Evolutionary conservation across 1,284 basidiomycete genomes (phyloP).

Genomic region (Microbotryum saponariae): DNA sequence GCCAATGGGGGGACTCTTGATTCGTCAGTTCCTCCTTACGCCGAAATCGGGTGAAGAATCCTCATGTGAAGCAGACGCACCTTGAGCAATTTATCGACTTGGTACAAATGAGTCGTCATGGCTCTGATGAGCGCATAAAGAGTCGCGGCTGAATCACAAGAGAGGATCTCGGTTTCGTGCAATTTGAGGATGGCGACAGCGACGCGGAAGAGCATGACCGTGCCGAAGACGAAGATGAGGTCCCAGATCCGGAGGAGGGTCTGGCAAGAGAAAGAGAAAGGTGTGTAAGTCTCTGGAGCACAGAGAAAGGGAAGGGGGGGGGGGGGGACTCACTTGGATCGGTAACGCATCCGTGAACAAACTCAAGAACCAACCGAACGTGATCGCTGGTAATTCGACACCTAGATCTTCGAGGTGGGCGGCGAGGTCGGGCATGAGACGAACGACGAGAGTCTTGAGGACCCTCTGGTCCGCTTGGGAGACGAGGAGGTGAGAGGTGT

Average conservation of each 20-base stretch:
- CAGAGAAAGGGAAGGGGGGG: no score
- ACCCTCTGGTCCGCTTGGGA: conserved; percentile 91
- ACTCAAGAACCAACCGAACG: conserved; percentile 96
- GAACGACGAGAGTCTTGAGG: conserved; percentile 74
- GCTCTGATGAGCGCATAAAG: conserved; percentile 79
- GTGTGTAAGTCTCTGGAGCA: no score
- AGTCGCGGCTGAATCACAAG: conserved; percentile 70
- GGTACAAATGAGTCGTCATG: conserved; percentile 83
- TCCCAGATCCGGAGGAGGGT: conserved; percentile 65
- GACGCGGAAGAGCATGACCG: conserved; percentile 65
- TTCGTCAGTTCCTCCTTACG: conserved; percentile 34
- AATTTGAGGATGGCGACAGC: conserved; percentile 76
- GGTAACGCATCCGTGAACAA: conserved; percentile 94
- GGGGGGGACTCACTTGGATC: conserved; percentile 60
- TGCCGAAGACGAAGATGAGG: conserved; percentile 86
- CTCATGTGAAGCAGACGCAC: conserved; percentile 50
- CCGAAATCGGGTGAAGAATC: neutral
- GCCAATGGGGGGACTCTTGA: conserved; percentile 23
- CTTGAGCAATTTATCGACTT: conserved; percentile 78
- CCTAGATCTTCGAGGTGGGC: conserved; percentile 68
- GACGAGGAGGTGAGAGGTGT: conserved; percentile 48
- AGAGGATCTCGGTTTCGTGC: conserved; percentile 72
- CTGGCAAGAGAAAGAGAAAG: conserved; percentile 44
- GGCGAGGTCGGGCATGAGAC: conserved; percentile 59
- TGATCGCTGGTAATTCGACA: conserved; percentile 86